A percentile compares a stretch with the other conserved stretches of the same genome.
phyloP scores from a whole-genome alignment of 345 rosid genomes.

The Citrus reticulata region DNA sequence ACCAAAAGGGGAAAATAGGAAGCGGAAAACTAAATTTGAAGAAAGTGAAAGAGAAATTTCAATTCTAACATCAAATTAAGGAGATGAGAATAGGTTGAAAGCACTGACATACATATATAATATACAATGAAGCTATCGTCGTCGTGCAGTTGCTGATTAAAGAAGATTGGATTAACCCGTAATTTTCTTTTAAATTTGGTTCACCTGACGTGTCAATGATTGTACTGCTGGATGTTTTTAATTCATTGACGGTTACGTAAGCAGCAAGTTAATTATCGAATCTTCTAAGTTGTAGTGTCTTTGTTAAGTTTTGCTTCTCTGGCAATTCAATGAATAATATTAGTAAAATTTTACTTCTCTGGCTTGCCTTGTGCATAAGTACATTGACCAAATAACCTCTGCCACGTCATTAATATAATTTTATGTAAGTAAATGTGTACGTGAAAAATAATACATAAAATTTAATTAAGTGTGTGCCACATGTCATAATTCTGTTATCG shows the following conservation, averaged over 20 bases:
- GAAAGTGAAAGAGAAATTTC: background rate
- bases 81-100: background rate
- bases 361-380: background rate
- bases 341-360: too few species aligned
- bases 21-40: background rate
- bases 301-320: too few species aligned
- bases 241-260: too few species aligned
- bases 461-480: too few species aligned
- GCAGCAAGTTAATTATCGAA: too few species aligned
- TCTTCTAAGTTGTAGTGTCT: too few species aligned
- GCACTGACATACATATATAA: background rate
- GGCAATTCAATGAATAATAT: too few species aligned
- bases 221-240: background rate
- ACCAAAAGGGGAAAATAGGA: background rate
- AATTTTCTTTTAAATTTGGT: background rate
- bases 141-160: background rate
- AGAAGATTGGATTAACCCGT: background rate
- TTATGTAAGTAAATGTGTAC: too few species aligned
- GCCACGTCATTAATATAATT: background rate
- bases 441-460: too few species aligned
- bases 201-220: background rate
- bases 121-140: background rate
- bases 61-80: background rate
- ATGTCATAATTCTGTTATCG: too few species aligned
- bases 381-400: background rate